Evolutionary conservation across 352 stramenopile genomes (phyloP).

Genomic region (Phytophthora rubi): DNA sequence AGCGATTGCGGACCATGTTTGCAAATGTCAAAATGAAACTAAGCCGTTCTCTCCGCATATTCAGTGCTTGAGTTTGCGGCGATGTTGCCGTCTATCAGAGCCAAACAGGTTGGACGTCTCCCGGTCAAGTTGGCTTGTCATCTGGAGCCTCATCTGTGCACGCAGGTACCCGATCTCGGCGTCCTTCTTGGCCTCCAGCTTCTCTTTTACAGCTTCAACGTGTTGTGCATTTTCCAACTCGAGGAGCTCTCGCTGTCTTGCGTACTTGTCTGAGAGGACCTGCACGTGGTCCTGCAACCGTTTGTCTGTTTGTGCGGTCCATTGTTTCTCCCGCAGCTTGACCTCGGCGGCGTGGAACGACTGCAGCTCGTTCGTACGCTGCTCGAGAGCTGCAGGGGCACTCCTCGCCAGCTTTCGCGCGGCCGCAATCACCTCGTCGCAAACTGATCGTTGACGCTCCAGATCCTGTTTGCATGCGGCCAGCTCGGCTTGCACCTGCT

Average conservation of each 20-base stretch:
- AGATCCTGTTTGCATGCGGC: slow-evolving; percentile 16
- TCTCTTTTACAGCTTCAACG: slow-evolving; percentile 33
- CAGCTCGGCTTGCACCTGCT: slow-evolving; percentile 30
- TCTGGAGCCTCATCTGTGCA: slow-evolving; percentile 43
- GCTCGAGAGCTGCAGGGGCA: slow-evolving; percentile 25
- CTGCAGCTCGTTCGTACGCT: slow-evolving; percentile 38
- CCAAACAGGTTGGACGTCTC: slow-evolving; percentile 21
- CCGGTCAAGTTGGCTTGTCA: slow-evolving; percentile 42
- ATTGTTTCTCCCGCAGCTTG: slow-evolving; percentile 44
- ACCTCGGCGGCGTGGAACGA: slow-evolving; percentile 38
- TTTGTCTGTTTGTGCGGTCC: slow-evolving; percentile 33
- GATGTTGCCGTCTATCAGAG: background rate
- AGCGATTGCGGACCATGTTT: background rate
- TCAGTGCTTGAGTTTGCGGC: background rate
- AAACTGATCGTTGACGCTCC: slow-evolving; percentile 25
- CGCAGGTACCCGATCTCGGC: slow-evolving; percentile 48
- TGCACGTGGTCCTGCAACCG: slow-evolving; percentile 34
- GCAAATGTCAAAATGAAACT: slow-evolving; percentile 16
- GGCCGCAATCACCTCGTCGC: slow-evolving; percentile 43
- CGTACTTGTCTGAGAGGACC: slow-evolving; percentile 24
- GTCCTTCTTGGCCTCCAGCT: slow-evolving; percentile 39
- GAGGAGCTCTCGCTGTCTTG: slow-evolving; percentile 31
- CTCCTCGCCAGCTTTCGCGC: slow-evolving; percentile 27
- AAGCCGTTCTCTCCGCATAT: background rate
- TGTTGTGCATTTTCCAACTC: slow-evolving; percentile 35